Evolutionary conservation across 2,329 filamentous ascomycete genomes (phyloP).

Genomic region (Phialocephala subalpina): DNA sequence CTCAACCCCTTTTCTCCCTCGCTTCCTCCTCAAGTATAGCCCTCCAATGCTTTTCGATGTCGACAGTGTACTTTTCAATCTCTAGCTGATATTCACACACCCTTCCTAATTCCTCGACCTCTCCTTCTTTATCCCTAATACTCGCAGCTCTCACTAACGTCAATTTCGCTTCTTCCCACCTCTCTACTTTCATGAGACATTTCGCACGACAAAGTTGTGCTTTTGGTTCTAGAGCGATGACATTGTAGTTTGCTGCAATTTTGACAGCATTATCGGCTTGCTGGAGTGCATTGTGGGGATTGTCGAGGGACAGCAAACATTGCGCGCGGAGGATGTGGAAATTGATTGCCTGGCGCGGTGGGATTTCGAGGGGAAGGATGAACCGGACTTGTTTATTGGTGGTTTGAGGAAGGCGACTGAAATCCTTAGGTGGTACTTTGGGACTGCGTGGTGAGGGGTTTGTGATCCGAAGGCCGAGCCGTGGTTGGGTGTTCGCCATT

Average conservation of each 20-base stretch:
- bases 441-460: background rate
- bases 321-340: background rate
- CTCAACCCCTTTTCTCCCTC: conserved; percentile 20
- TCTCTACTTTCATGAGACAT: conserved; percentile 24
- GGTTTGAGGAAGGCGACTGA: background rate
- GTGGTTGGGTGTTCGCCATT: background rate
- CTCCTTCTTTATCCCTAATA: conserved; percentile 20
- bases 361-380: background rate
- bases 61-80: background rate
- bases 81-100: background rate
- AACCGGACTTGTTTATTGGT: background rate
- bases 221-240: conserved; percentile 20
- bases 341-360: background rate
- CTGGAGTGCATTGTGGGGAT: background rate
- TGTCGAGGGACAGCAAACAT: background rate
- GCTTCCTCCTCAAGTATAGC: conserved; percentile 18
- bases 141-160: conserved; percentile 32
- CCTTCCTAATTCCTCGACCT: background rate
- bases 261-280: background rate
- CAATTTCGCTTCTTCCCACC: conserved; percentile 29
- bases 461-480: background rate
- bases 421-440: too few species aligned
- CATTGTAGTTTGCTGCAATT: background rate
- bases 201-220: conserved; percentile 29
- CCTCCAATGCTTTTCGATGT: background rate